Evolutionary conservation across 371 early-diverging fungal genomes (phyloP).

Genomic region (Circinella umbellata): DNA sequence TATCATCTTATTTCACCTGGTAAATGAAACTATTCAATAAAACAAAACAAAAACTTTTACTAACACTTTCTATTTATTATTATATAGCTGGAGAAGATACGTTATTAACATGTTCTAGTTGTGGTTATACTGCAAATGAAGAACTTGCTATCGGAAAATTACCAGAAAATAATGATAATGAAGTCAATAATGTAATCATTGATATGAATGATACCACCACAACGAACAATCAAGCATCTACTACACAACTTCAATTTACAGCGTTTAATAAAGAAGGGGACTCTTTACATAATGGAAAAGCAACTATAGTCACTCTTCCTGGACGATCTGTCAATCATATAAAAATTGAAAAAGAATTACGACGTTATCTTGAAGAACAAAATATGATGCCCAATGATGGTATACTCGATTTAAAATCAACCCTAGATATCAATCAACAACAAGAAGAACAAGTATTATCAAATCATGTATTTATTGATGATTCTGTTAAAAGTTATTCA

Average conservation of each 20-base stretch:
- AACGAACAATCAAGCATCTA: constrained; percentile 3
- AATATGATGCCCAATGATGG: constrained; percentile 20
- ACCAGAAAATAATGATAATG: constrained; percentile 13
- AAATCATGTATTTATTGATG: constrained; percentile 37
- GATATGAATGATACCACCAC: not conserved
- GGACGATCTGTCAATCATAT: constrained; percentile 33
- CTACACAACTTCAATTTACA: constrained; percentile 10
- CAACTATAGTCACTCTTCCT: constrained; percentile 27
- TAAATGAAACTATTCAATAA: constrained; percentile 26
- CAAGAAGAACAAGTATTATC: not conserved
- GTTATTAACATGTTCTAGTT: constrained; percentile 68
- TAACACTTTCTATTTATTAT: not conserved
- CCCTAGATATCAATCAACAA: not conserved
- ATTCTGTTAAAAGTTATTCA: constrained; percentile 20
- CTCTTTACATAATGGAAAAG: constrained; percentile 14
- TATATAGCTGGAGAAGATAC: constrained; percentile 81
- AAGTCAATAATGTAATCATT: not conserved
- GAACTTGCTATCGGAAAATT: constrained; percentile 60
- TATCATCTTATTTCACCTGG: constrained; percentile 80
- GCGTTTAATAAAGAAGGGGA: constrained; percentile 14
- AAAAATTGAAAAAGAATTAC: constrained; percentile 36
- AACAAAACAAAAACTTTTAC: not conserved
- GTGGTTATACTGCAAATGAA: constrained; percentile 84
- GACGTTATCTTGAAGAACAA: constrained; percentile 25
- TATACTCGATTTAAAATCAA: constrained; percentile 18